Evolutionary conservation across 164 flowering plant genomes (phyloP), one percentile per base, ranked within the genome.

Genomic region (Cinnamomum micranthum): DNA sequence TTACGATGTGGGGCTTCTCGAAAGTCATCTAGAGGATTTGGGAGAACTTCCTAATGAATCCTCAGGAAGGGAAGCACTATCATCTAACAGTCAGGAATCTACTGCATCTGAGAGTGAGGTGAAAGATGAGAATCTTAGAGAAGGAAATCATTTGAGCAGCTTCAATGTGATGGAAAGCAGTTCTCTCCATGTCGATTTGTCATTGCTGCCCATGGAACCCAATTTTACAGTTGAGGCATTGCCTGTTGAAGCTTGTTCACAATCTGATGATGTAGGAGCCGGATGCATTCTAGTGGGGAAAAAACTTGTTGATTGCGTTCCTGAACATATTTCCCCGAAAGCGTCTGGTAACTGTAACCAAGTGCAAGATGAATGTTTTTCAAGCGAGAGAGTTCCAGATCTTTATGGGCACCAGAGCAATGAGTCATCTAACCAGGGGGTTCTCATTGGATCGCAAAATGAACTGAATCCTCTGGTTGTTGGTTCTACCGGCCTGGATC

Each of bases 341-440:
- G 55, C 59, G 58, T 77, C 79, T 28, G 24, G 10, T 59, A 65
- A 50, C 63, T 19, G 13, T 23, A 58, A 23, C 51, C 35, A 67
- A 62, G 51, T 72, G 19, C 77, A 59, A 31, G 74, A 74, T 68
- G 81, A 71, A 76, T 28, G 81, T 68, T 65, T 60, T 66, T 55
- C n/a, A 1, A 65, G 72, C 31, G 17, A 41, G 47, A 68, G 0
- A 22, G 77, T 62, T 74, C 50, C 66, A 9, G 63, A 55, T 68
- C 51, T 47, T 73, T 52, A 73, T 70, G 73, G 58, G 51, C 11
- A 63, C 27, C 83, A 76, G 58, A 60, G 65, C 13, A 27, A 65
- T 41, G 78, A 77, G 76, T 27, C 47, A 52, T 41, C 75, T 75
- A 65, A 55, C 77, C 66, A 50, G 11, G 67, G 35, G n/a, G 52